Evolutionary conservation across 768 basidiomycete genomes (phyloP), one percentile per base, ranked within the genome.

Genomic region (Phlebiopsis flavidoalba): DNA sequence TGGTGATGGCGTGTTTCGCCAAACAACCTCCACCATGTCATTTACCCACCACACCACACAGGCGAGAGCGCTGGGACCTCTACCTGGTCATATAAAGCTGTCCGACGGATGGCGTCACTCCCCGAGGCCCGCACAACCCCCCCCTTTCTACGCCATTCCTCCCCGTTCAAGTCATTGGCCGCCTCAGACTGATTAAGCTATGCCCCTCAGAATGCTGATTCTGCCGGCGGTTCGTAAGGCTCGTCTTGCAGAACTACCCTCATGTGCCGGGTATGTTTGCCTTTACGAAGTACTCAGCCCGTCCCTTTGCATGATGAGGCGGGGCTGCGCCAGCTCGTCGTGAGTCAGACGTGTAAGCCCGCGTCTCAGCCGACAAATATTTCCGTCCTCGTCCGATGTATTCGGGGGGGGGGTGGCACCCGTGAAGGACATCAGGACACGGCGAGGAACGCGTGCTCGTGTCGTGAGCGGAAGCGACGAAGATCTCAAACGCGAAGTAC

Each of bases 361-460:
- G 10, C 77, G 80, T 26, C 74, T 85, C 31, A n/a, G 61, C 67
- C 15, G 75, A 83, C 63, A 79, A 79, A 3, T 68, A 80, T 60
- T 82, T 86, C 50, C 84, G 85, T 4, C 81, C n/a, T 86, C 17
- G 80, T 86, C n/a, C 62, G 82, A 86, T 57, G 75, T 85, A 2
- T 86, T 86, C 69, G 77, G 71, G 26, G 81, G n/a, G n/a, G n/a
- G n/a, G n/a, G n/a, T n/a, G n/a, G n/a, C n/a, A n/a, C n/a, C 82
- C 0, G 79, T 79, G 0, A 70, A 60, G 5, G 76, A 75, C 31
- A 78, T 85, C 65, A 75, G 80, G 26, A 78, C 70, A n/a, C n/a
- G n/a, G n/a, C n/a, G n/a, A n/a, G n/a, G n/a, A 17, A 82, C 82
- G 6, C 72, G 81, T 49, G 80, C 83, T 4, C 71, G 85, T 17